Percentiles rank a stretch among this genome's conserved stretches.
Conservation (phyloP, 1,284 basidiomycete genomes). For the Vanrija humicola region DNA sequence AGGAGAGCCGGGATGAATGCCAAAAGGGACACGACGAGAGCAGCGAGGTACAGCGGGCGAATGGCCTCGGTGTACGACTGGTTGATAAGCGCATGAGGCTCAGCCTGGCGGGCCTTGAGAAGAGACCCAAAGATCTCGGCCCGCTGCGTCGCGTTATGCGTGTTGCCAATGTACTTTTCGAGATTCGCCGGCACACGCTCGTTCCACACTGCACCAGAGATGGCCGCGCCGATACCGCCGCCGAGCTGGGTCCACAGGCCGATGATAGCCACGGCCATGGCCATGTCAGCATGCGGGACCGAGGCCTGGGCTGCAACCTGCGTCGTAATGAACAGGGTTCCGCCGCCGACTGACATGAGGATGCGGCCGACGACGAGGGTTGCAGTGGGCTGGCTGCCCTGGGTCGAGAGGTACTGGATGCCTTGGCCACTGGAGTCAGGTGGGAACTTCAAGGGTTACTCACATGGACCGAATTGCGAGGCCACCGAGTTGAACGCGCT, state of each 20-base stretch:
- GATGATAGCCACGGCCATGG: slow-evolving; percentile 4
- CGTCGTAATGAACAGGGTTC: slow-evolving; percentile 37
- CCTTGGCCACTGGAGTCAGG: too few relatives aligned
- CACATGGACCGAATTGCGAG: slow-evolving; percentile 23
- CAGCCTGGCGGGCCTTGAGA: slow-evolving; percentile 22
- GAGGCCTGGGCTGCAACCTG: slow-evolving; percentile 14
- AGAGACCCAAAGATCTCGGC: slow-evolving; percentile 35
- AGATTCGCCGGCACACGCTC: slow-evolving; percentile 27
- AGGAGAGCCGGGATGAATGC: slow-evolving; percentile 25
- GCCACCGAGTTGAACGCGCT: slow-evolving; percentile 36
- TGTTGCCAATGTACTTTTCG: slow-evolving; percentile 25
- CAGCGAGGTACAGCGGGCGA: slow-evolving; percentile 22
- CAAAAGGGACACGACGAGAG: slow-evolving; percentile 8
- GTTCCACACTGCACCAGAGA: slow-evolving; percentile 6
- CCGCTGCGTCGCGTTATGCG: slow-evolving; percentile 24
- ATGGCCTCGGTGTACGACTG: slow-evolving; percentile 24
- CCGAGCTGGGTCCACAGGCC: slow-evolving; percentile 9
- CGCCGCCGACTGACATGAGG: slow-evolving; percentile 19
- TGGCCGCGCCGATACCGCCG: slow-evolving; percentile 1
- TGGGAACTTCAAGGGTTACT: neutral
- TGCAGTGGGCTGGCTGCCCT: slow-evolving; percentile 5
- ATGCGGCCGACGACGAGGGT: slow-evolving; percentile 37
- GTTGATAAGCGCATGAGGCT: slow-evolving; percentile 28
- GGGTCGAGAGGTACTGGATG: neutral
- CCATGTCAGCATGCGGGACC: slow-evolving; percentile 8